phyloP scores from a whole-genome alignment of 257 asterid species.

The Thymus quinquecostatus region DNA sequence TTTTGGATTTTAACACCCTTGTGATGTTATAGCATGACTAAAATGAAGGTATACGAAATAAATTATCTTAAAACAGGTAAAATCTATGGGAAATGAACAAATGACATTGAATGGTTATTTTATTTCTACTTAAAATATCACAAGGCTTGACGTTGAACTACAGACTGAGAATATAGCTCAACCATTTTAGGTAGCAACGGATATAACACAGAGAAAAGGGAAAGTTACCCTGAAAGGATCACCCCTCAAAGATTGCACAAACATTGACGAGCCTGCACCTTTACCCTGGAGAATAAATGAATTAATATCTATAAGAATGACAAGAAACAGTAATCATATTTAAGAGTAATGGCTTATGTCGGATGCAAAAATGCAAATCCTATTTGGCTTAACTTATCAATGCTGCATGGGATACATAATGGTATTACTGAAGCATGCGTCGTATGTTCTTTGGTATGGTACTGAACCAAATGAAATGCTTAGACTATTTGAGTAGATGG shows the following conservation, averaged over 20 bases:
- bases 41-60: neutral
- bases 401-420: no score
- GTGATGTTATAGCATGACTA: conserved; percentile 1
- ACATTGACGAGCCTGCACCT: conserved; percentile 88
- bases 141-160: neutral
- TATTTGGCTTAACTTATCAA: neutral
- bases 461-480: no score
- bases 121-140: conserved; percentile 7
- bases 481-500: no score
- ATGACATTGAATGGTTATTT: conserved; percentile 9
- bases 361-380: neutral
- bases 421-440: no score
- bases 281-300: conserved; percentile 61
- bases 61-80: conserved; percentile 19
- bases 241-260: conserved; percentile 91
- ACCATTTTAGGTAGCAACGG: conserved; percentile 3
- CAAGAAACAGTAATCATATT: neutral
- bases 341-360: neutral
- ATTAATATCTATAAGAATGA: neutral
- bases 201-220: conserved; percentile 6
- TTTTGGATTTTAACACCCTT: neutral
- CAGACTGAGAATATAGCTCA: conserved; percentile 21
- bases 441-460: no score
- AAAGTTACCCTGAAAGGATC: conserved; percentile 87
- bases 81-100: neutral